Evolutionary conservation across 1,139 yeast species (phyloP).

Genomic region (Arxiozyma heterogenica): DNA sequence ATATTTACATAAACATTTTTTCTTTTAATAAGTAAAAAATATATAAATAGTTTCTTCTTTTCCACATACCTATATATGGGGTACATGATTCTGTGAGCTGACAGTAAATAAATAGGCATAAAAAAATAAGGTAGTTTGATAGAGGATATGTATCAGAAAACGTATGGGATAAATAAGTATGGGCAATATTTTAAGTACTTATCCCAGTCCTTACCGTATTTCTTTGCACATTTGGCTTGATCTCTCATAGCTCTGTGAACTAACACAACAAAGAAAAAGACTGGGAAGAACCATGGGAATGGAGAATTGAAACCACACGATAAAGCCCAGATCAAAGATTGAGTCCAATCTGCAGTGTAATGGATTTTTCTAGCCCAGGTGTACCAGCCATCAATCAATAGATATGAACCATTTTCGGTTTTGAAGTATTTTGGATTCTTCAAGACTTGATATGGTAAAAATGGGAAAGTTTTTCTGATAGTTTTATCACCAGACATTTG

Average conservation of each 20-base stretch:
- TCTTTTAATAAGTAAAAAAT: not conserved
- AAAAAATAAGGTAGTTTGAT: not conserved
- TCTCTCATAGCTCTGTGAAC: constrained; percentile 86
- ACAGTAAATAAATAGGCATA: not conserved
- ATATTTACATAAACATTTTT: not conserved
- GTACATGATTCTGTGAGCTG: not conserved
- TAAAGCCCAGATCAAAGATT: constrained; percentile 85
- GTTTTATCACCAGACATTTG: constrained; percentile 68
- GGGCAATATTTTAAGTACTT: constrained; percentile 83
- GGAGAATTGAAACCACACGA: constrained; percentile 81
- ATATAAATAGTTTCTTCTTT: not conserved
- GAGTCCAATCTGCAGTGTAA: constrained; percentile 89
- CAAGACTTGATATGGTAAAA: constrained; percentile 73
- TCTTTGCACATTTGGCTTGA: constrained; percentile 67
- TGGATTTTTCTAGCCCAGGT: constrained; percentile 85
- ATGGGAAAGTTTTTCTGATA: constrained; percentile 84
- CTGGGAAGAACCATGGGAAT: constrained; percentile 94
- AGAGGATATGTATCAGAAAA: constrained; percentile 39
- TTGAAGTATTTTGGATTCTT: constrained; percentile 75
- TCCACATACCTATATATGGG: not conserved
- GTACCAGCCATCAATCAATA: constrained; percentile 92
- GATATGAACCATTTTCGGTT: constrained; percentile 74
- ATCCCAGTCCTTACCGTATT: constrained; percentile 93
- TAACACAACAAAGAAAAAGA: constrained; percentile 77
- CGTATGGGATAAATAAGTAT: constrained; percentile 80